These are phyloP conservation scores for Macrolepiota dolichaula DNA, from an alignment of 768 basidiomycete genomes.

Conservation along the genomic window DNA sequence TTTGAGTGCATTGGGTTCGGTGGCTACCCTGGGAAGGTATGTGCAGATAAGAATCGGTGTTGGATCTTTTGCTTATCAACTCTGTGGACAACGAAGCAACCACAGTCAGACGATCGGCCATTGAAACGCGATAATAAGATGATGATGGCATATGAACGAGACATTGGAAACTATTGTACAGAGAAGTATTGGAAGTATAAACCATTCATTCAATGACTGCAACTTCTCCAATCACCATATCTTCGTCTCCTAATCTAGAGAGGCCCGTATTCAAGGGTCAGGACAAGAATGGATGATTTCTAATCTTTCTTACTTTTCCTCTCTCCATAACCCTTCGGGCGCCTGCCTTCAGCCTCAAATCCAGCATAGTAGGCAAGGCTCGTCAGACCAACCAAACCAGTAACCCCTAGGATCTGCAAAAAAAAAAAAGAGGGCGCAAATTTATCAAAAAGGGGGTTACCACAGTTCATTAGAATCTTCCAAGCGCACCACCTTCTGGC, in stretches of 20 bases:
- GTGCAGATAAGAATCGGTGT: neutral
- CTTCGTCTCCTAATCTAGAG: constrained; percentile 2
- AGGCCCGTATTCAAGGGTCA: constrained; percentile 4
- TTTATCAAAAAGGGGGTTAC: neutral
- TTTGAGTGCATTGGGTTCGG: neutral
- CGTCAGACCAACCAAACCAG: constrained; percentile 7
- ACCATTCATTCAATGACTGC: constrained; percentile 3
- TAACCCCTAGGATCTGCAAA: constrained; percentile 1
- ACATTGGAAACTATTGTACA: neutral
- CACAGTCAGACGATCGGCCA: neutral
- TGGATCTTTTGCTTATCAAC: neutral
- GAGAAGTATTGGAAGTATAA: neutral
- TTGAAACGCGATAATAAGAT: neutral
- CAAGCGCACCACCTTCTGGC: constrained; percentile 5
- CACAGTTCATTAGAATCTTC: neutral
- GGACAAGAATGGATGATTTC: neutral
- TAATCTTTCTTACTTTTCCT: constrained; percentile 3
- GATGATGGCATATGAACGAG: too few relatives aligned
- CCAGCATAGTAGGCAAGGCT: constrained; percentile 8
- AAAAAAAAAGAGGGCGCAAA: too few relatives aligned
- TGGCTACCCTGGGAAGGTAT: constrained; percentile 3
- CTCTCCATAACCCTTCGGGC: neutral
- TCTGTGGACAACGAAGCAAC: neutral
- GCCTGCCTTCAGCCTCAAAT: neutral
- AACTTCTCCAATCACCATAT: constrained; percentile 4